Evolutionary conservation across 2,329 filamentous ascomycete genomes (phyloP), one percentile per base, ranked within the genome.

Genomic region (Pseudogymnoascus sp.): DNA sequence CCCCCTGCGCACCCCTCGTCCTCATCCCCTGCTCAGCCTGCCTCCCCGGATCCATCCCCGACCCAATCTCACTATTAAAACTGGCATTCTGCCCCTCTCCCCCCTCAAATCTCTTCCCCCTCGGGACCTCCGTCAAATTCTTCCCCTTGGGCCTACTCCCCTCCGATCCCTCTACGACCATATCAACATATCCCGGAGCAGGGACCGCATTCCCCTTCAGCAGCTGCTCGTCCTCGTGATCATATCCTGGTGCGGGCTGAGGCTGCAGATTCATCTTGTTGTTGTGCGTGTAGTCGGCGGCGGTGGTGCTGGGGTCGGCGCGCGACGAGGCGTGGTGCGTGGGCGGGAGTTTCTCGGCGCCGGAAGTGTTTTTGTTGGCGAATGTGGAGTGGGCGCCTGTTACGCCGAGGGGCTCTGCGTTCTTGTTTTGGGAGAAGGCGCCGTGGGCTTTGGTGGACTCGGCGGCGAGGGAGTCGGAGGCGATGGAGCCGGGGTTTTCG

Each of bases 381-480:
- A 83, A 78, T 19, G 80, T 87, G 36, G 80, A 84, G 57, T 80
- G 79, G n/a, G 70, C 69, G 45, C 82, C 82, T 7, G 78, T 76
- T 61, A 85, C 81, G 13, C 76, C 73, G 34, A 78, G 77, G 5
- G 79, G 79, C 43, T 80, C 78, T 65, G 81, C 78, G 66, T 81
- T 78, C 23, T 80, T 78, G 76, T 90, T 90, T 64, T 81, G 74
- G 43, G 81, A 77, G 70, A 90, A 91, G 11, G 75, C 77, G 68
- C 89, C 90, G 64, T 81, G 81, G 21, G 78, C 69, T 57, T 79
- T 77, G 65, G 85, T 76, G 0, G 90, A 95, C 71, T 93, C 87
- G 65, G 85, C 88, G 10, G 91, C 91, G 4, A 96, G 85, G 6
- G 90, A 93, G 75, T 89, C 89, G 13, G 82, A 78, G 51, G 82